Conservation (phyloP, 306 rosid genomes). For the Calophaca sinica region DNA sequence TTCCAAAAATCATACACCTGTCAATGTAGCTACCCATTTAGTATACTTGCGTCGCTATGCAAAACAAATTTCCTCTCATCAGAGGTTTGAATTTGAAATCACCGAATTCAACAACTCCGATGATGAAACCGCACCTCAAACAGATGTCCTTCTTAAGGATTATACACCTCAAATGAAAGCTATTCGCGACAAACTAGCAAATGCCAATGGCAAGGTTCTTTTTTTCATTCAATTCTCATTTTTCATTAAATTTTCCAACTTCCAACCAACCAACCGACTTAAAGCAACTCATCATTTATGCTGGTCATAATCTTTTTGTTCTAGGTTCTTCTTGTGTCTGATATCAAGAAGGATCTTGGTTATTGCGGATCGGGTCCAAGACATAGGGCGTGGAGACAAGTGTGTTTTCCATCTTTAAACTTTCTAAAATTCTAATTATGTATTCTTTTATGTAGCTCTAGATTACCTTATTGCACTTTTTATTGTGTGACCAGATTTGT, state of each 20-base stretch:
- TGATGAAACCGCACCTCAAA: conserved; percentile 44
- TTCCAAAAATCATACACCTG: conserved; percentile 51
- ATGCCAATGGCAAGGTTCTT: conserved; percentile 80
- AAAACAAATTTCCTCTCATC: conserved; percentile 66
- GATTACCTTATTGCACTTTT: conserved; percentile 26
- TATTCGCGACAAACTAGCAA: conserved; percentile 71
- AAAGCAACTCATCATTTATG: conserved; percentile 14
- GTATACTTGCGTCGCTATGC: conserved; percentile 83
- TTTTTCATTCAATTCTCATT: conserved; percentile 23
- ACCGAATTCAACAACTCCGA: conserved; percentile 46
- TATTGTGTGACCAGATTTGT: conserved; percentile 58
- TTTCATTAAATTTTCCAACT: background rate
- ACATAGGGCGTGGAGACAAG: conserved; percentile 83
- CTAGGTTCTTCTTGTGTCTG: conserved; percentile 85
- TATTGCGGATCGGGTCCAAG: conserved; percentile 62
- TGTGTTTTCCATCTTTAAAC: conserved; percentile 45
- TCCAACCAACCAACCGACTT: background rate
- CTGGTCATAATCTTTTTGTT: conserved; percentile 47
- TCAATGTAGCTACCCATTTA: conserved; percentile 71
- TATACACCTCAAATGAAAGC: conserved; percentile 77
- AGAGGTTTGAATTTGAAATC: conserved; percentile 72
- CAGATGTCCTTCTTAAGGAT: conserved; percentile 72
- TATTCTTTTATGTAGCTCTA: conserved; percentile 14
- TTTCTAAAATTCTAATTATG: conserved; percentile 34
- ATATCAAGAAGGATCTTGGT: conserved; percentile 84